phyloP scores from a whole-genome alignment of 2,329 filamentous ascomycete genomes.

The Penicillium crustosum region DNA sequence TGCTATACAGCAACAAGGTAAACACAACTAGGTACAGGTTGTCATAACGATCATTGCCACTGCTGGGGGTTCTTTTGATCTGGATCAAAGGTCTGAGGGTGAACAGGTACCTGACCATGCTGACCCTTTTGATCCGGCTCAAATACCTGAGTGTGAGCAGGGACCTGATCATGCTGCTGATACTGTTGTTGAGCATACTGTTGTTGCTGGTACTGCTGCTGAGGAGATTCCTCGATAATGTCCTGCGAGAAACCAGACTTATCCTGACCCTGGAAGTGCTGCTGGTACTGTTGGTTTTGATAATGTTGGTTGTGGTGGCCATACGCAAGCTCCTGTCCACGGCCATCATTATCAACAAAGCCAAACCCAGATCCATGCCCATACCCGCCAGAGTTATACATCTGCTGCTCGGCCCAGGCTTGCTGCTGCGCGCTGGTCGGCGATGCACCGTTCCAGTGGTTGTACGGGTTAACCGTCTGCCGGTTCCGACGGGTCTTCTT shows the following conservation, averaged over 20 bases:
- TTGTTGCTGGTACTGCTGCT: background rate
- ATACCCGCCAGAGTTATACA: conserved; percentile 10
- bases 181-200: background rate
- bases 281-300: conserved; percentile 5
- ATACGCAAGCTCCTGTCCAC: conserved; percentile 25
- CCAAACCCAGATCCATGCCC: conserved; percentile 23
- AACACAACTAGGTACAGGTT: background rate
- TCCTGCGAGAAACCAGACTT: conserved; percentile 10
- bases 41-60: background rate
- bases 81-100: background rate
- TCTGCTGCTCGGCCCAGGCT: conserved; percentile 14
- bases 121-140: conserved; percentile 2
- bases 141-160: background rate
- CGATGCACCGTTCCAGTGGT: conserved; percentile 36
- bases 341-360: conserved; percentile 33
- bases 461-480: conserved; percentile 32
- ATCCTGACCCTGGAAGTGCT: conserved; percentile 7
- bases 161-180: background rate
- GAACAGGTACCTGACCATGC: background rate
- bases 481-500: conserved; percentile 33
- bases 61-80: conserved; percentile 8
- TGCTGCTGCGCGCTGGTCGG: conserved; percentile 32
- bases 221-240: conserved; percentile 8
- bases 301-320: conserved; percentile 5
- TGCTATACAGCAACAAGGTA: background rate